Base-by-base conservation (phyloP, 371 early-diverging fungal genomes). In the Cokeromyces recurvatus region DNA sequence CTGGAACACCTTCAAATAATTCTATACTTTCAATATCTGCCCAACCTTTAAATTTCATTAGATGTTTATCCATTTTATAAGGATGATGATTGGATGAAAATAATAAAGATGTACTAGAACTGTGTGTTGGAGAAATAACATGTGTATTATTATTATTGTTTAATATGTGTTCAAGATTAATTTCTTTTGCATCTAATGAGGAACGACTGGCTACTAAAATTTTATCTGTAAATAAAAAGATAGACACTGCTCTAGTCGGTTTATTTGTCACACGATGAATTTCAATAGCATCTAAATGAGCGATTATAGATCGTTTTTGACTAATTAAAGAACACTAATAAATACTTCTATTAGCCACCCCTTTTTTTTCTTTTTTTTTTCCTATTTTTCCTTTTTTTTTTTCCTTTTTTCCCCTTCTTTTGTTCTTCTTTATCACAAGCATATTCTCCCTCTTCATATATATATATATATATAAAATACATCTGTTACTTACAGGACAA, bases 11-110 rank as follows among this genome's bases (percentile, higher is more conserved):
- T n/a, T 62, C 56, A 35, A 75, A 66, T 2, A 71, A 6, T 15
- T 71, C 70, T 1, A 71, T 55, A 38, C 64, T 63, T 34, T 71
- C 72, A 27, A 75, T 57, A 48, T 69, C 76, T 3, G 61, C 57
- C 76, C 76, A 75, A 2, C 72, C 74, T 38, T 61, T 69, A 38
- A 74, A 74, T 37, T 63, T 70, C 15, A 74, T 24, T 4, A 38
- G 44, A 35, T 25, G 41, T 38, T 48, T 48, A n/a, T 48, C 48
- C 1, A 15, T 1, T 3, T 9, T 14, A 15, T 48, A 22, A 5
- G 4, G n/a, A 10, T 39, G 35, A n/a, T 34, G 35, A 34, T 34
- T 5, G 14, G 14, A 32, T 12, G 35, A 23, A 32, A 39, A 24
- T 3, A 49, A 11, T 15, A 42, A 25, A 0, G 49, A 40, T 1